These are phyloP conservation scores for Backusella psychrophila DNA, from an alignment of 192 early-diverging fungal species.

Conservation along the genomic window DNA sequence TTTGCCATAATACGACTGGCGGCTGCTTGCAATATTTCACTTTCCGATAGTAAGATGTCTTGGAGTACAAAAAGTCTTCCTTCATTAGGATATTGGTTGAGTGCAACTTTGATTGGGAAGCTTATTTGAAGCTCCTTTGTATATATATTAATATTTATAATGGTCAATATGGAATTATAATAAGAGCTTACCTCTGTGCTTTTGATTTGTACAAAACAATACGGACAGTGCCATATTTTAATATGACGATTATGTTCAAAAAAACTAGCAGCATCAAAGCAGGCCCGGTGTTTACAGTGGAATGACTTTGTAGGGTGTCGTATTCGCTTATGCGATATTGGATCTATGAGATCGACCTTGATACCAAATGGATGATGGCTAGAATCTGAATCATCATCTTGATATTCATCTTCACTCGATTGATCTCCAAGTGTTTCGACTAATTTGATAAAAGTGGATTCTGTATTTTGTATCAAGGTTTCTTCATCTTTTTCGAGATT, in stretches of 20 bases:
- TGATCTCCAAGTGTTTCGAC: not conserved
- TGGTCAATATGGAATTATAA: not conserved
- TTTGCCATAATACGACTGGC: conserved; percentile 5
- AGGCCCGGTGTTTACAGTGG: conserved; percentile 1
- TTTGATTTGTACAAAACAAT: conserved; percentile 11
- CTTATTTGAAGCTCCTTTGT: conserved; percentile 1
- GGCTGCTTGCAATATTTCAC: not conserved
- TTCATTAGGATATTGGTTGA: conserved; percentile 4
- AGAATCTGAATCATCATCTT: not conserved
- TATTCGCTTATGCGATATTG: conserved; percentile 5
- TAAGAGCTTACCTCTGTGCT: conserved; percentile 2
- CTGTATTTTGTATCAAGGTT: not conserved
- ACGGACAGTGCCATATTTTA: conserved; percentile 9
- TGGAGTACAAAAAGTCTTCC: conserved; percentile 11
- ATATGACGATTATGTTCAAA: not conserved
- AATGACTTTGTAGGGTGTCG: not conserved
- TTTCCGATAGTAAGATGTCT: conserved; percentile 6
- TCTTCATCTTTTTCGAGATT: not conserved
- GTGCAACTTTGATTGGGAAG: conserved; percentile 2
- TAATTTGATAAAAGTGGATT: not conserved
- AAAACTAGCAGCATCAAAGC: conserved; percentile 3
- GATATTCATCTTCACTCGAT: conserved; percentile 8
- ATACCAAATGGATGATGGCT: not conserved
- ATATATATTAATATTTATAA: not conserved
- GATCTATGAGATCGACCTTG: not conserved